Conservation (phyloP, 106 monocot species). For the Ottelia alismoides region DNA sequence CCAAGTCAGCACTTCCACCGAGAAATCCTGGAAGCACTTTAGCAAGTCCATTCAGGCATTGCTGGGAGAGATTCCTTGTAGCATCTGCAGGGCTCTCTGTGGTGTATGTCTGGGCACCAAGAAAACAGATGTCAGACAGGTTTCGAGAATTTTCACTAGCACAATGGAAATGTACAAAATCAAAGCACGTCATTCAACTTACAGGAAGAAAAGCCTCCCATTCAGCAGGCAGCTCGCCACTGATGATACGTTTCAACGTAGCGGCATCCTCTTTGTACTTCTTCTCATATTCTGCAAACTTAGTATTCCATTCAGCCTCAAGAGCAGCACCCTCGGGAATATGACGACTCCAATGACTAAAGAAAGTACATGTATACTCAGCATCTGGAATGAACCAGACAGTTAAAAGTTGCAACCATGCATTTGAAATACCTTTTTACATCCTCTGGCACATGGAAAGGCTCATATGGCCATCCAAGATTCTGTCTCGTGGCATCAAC, state of each 20-base stretch:
- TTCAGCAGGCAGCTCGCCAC: conserved; percentile 46
- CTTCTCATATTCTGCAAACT: conserved; percentile 70
- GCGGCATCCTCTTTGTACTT: conserved; percentile 64
- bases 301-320: conserved; percentile 64
- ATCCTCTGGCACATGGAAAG: conserved; percentile 67
- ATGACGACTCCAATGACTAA: conserved; percentile 82
- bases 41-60: conserved; percentile 65
- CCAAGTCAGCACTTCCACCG: conserved; percentile 79
- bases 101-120: conserved; percentile 46
- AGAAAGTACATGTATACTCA: background rate
- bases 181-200: background rate
- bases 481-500: conserved; percentile 91
- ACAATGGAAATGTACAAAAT: background rate
- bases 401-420: background rate
- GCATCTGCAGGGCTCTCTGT: conserved; percentile 63
- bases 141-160: background rate
- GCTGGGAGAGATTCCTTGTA: conserved; percentile 81
- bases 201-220: conserved; percentile 82
- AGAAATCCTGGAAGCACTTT: conserved; percentile 67
- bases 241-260: conserved; percentile 42
- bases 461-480: conserved; percentile 65
- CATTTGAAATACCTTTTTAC: conserved; percentile 57
- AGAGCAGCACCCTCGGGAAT: conserved; percentile 44
- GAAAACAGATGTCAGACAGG: background rate
- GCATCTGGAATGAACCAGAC: background rate